A percentile compares a stretch with the other conserved stretches of the same genome.
phyloP scores from a whole-genome alignment of 2,329 filamentous ascomycete species.

The Blastomyces parvus region DNA sequence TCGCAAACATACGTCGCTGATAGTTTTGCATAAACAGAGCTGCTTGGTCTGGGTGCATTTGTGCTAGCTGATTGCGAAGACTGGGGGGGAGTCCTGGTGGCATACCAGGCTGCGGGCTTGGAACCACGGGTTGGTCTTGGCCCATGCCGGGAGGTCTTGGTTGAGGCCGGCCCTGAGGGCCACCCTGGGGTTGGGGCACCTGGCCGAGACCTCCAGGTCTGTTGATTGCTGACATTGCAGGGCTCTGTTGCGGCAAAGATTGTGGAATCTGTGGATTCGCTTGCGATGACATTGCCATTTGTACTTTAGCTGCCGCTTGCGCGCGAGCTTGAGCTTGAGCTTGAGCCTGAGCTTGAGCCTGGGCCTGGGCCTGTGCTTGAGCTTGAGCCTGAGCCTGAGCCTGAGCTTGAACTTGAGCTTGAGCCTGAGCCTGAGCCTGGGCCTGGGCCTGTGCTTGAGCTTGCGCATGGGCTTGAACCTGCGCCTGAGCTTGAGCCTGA shows the following conservation, averaged over 20 bases:
- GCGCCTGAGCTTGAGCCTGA: neutral
- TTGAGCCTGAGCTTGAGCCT: conserved; percentile 23
- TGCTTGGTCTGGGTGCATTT: conserved; percentile 30
- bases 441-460: neutral
- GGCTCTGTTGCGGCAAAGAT: conserved; percentile 33
- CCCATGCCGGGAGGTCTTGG: conserved; percentile 28
- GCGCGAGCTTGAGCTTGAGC: conserved; percentile 32
- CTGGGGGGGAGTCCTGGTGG: conserved; percentile 28
- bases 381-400: neutral
- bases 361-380: neutral
- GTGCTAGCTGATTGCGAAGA: conserved; percentile 28
- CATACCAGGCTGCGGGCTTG: conserved; percentile 25
- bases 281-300: conserved; percentile 39
- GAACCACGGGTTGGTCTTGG: conserved; percentile 26
- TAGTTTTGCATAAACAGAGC: conserved; percentile 27
- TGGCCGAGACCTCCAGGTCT: conserved; percentile 33
- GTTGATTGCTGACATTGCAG: conserved; percentile 36
- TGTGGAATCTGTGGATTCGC: conserved; percentile 31
- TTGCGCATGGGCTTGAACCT: neutral
- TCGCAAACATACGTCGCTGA: conserved; percentile 25
- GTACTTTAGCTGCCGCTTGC: conserved; percentile 36
- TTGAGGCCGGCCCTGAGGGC: conserved; percentile 27
- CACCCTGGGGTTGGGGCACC: conserved; percentile 30
- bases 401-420: neutral
- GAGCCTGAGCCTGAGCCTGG: neutral